These are phyloP conservation scores for Herpetomonas tarakana DNA, from an alignment of 208 protist species.

Conservation along the genomic window DNA sequence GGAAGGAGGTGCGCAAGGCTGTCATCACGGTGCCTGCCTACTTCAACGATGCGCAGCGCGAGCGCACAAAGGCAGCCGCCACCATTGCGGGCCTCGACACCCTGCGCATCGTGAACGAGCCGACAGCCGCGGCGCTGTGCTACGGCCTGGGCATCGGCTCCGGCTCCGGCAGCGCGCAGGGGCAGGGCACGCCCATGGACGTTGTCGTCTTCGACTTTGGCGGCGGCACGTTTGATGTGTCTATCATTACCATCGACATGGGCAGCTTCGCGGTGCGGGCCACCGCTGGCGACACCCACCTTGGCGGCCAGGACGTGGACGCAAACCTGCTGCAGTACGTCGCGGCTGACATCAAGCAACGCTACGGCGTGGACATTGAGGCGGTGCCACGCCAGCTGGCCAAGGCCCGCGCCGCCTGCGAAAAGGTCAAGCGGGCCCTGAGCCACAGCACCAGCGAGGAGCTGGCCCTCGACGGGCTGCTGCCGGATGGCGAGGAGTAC, in stretches of 20 bases:
- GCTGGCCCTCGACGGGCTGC: constrained; percentile 96
- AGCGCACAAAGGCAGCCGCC: constrained; percentile 97
- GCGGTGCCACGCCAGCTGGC: constrained; percentile 41
- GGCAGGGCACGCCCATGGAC: constrained; percentile 32
- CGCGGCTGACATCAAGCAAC: constrained; percentile 82
- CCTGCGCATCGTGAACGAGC: constrained; percentile 98
- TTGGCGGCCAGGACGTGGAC: constrained; percentile 99
- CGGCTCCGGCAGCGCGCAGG: constrained; percentile 45
- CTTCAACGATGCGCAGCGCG: constrained; percentile 98
- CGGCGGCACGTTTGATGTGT: constrained; percentile 99
- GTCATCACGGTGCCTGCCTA: constrained; percentile 99
- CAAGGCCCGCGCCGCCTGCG: constrained; percentile 63
- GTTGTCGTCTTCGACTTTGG: constrained; percentile 99
- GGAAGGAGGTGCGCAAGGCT: constrained; percentile 91
- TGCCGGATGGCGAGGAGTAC: constrained; percentile 96
- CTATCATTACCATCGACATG: constrained; percentile 96
- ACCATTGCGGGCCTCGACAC: constrained; percentile 97
- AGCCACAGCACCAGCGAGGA: constrained; percentile 87
- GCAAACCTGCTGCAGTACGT: constrained; percentile 95
- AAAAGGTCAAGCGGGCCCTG: constrained; percentile 96
- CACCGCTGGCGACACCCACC: constrained; percentile 98
- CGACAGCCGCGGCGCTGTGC: constrained; percentile 97
- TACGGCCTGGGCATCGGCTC: constrained; percentile 95
- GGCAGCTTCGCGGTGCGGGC: constrained; percentile 98
- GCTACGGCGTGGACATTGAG: constrained; percentile 87